A percentile compares a stretch with the other conserved stretches of the same genome.
Evolutionary conservation across 148 eudicot genomes (phyloP).

Genomic region (Rhododendron vialii): DNA sequence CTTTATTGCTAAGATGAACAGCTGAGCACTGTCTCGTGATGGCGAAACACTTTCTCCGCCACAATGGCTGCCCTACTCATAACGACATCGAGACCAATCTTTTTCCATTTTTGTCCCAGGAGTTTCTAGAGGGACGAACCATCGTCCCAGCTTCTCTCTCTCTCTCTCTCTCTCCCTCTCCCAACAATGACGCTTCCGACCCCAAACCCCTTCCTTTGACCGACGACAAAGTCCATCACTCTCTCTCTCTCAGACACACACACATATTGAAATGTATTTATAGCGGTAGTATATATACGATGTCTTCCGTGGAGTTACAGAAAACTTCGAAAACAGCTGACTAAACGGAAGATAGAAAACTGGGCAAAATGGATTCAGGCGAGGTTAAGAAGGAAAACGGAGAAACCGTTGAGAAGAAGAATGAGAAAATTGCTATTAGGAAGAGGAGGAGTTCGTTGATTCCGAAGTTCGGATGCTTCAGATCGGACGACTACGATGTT

Average conservation of each 20-base stretch:
- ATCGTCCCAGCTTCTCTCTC: not conserved
- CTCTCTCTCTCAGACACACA: not conserved
- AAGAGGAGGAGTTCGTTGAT: conserved; percentile 14
- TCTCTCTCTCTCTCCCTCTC: not conserved
- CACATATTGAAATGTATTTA: not conserved
- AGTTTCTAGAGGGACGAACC: not conserved
- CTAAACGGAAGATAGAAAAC: not conserved
- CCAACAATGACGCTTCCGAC: not conserved
- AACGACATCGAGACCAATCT: too few species aligned
- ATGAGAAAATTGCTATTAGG: not conserved
- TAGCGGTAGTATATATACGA: not conserved
- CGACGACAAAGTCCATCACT: not conserved
- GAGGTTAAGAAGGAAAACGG: not conserved
- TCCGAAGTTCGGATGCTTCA: conserved; percentile 52
- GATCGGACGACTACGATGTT: conserved; percentile 43
- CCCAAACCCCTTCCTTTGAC: not conserved
- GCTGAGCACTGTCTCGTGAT: too few species aligned
- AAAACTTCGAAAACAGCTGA: not conserved
- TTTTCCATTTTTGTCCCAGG: not conserved
- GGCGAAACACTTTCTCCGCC: too few species aligned
- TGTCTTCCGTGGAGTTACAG: conserved; percentile 11
- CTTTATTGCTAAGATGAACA: too few species aligned
- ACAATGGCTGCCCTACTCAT: too few species aligned
- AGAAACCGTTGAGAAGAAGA: conserved; percentile 1
- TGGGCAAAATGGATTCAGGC: not conserved